Conservation (phyloP, 768 basidiomycete species). For the Gautieria morchelliformis region DNA sequence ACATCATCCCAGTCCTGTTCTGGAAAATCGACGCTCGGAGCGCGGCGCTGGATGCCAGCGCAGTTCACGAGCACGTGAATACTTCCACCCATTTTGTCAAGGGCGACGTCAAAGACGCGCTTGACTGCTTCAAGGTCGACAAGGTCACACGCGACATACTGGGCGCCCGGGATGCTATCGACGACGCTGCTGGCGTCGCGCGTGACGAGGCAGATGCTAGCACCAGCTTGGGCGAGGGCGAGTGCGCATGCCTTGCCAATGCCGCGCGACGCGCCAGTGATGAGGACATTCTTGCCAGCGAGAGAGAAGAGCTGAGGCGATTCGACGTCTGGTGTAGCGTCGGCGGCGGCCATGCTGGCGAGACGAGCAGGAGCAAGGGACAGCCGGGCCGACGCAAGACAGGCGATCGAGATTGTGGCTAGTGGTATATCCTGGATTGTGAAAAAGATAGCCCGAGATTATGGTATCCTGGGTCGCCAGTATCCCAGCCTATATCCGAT, state of each 20-base stretch:
- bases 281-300: conserved; percentile 55
- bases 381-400: too few species aligned
- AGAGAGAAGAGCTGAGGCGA: conserved; percentile 59
- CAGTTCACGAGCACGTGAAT: conserved; percentile 65
- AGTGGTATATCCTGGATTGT: too few species aligned
- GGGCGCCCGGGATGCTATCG: conserved; percentile 25
- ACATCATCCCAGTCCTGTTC: conserved; percentile 69
- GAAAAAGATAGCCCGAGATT: too few species aligned
- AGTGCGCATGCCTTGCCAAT: conserved; percentile 47
- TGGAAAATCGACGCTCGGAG: conserved; percentile 53
- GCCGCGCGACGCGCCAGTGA: conserved; percentile 79
- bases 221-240: conserved; percentile 47
- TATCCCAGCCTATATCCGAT: too few species aligned
- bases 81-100: conserved; percentile 38
- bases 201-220: conserved; percentile 37
- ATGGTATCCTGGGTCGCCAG: too few species aligned
- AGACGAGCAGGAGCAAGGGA: too few species aligned
- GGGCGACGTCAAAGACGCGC: conserved; percentile 37
- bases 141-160: conserved; percentile 50
- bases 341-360: not conserved
- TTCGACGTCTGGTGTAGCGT: conserved; percentile 17
- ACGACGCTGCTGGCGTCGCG: conserved; percentile 30
- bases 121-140: conserved; percentile 39
- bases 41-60: conserved; percentile 50
- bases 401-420: too few species aligned